Conservation (phyloP, 2,329 filamentous ascomycete species). For the Penicillium paneum region DNA sequence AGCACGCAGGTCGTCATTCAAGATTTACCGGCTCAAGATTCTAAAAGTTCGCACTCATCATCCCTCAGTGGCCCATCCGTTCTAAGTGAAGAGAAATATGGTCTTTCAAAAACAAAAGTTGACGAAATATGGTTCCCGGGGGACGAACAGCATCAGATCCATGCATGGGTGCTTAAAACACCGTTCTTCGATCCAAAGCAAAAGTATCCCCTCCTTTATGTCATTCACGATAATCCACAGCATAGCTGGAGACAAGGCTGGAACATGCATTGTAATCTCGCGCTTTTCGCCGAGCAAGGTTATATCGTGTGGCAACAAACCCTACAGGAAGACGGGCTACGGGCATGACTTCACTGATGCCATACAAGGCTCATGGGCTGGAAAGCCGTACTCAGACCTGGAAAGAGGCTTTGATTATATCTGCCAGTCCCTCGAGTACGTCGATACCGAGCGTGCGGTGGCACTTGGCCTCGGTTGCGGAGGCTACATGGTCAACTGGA, state of each 20-base stretch:
- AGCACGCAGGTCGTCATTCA: slow-evolving; percentile 44
- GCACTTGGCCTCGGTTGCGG: slow-evolving; percentile 55
- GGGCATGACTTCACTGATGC: slow-evolving; percentile 53
- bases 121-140: slow-evolving; percentile 47
- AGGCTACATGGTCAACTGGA: slow-evolving; percentile 61
- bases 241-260: slow-evolving; percentile 52
- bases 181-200: slow-evolving; percentile 44
- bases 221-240: slow-evolving; percentile 54
- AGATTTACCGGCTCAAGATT: slow-evolving; percentile 30
- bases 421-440: slow-evolving; percentile 47
- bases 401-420: slow-evolving; percentile 54
- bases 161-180: slow-evolving; percentile 48
- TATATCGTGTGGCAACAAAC: slow-evolving; percentile 59
- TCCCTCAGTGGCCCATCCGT: slow-evolving; percentile 16
- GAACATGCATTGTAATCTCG: slow-evolving; percentile 53
- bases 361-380: slow-evolving; percentile 54
- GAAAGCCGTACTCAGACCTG: slow-evolving; percentile 54
- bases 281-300: slow-evolving; percentile 58
- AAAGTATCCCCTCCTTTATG: slow-evolving; percentile 53
- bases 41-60: slow-evolving; percentile 17
- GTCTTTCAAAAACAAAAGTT: slow-evolving; percentile 41
- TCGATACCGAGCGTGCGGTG: slow-evolving; percentile 55
- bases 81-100: slow-evolving; percentile 35
- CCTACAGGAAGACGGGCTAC: slow-evolving; percentile 58
- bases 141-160: slow-evolving; percentile 41